These are phyloP conservation scores for Ceratocystis harringtonii DNA, from an alignment of 2,329 filamentous ascomycete species.

Conservation along the genomic window DNA sequence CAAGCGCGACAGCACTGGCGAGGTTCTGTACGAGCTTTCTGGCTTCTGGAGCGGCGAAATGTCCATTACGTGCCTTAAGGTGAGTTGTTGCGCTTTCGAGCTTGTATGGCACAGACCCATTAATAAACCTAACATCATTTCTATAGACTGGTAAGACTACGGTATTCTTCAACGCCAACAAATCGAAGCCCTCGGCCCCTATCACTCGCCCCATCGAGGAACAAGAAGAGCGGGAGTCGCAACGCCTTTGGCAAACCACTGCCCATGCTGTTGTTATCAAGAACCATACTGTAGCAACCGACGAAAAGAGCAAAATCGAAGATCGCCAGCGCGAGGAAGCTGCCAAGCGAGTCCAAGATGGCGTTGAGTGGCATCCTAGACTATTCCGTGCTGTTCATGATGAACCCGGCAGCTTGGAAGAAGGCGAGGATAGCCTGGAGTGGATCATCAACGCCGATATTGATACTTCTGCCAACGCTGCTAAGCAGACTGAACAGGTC, in stretches of 20 bases:
- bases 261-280: slow-evolving; percentile 66
- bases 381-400: slow-evolving; percentile 66
- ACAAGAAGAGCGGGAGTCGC: slow-evolving; percentile 80
- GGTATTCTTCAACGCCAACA: slow-evolving; percentile 73
- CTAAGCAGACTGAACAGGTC: slow-evolving; percentile 58
- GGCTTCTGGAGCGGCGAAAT: slow-evolving; percentile 93
- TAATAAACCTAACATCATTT: not conserved
- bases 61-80: slow-evolving; percentile 70
- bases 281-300: slow-evolving; percentile 79
- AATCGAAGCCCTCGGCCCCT: slow-evolving; percentile 61
- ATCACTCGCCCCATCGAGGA: slow-evolving; percentile 63
- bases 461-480: slow-evolving; percentile 47
- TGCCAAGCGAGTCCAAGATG: slow-evolving; percentile 59
- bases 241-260: slow-evolving; percentile 71
- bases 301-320: slow-evolving; percentile 93
- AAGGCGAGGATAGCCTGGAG: slow-evolving; percentile 78
- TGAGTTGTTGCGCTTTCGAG: slow-evolving; percentile 28
- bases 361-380: slow-evolving; percentile 73
- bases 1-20: slow-evolving; percentile 73
- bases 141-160: slow-evolving; percentile 72
- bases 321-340: slow-evolving; percentile 84
- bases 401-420: slow-evolving; percentile 54
- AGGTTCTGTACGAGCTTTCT: slow-evolving; percentile 78
- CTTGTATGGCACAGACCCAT: not conserved
- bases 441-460: slow-evolving; percentile 86